Conservation (phyloP, 768 basidiomycete species). For the Peribolospora kevripleyi region DNA sequence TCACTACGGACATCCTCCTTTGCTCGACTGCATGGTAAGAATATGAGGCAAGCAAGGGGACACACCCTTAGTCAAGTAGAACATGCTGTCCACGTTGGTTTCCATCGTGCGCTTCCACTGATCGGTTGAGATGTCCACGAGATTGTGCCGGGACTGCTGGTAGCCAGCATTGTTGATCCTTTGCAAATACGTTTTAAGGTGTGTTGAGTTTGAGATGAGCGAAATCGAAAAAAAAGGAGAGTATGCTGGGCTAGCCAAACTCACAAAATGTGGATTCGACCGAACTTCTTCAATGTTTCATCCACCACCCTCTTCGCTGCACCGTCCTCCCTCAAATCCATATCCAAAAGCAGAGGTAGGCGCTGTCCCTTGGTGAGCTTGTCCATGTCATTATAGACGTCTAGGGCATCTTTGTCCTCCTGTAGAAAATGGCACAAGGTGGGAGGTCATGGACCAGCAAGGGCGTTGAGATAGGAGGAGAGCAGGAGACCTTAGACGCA, state of each 20-base stretch:
- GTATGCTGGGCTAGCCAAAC: constrained; percentile 1
- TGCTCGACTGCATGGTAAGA: too few species aligned
- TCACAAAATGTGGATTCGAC: constrained; percentile 23
- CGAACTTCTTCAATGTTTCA: constrained; percentile 22
- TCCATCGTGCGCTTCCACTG: too few species aligned
- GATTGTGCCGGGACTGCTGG: too few species aligned
- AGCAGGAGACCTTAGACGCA: background rate
- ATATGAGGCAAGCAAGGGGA: too few species aligned
- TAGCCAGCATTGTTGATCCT: too few species aligned
- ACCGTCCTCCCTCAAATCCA: constrained; percentile 24
- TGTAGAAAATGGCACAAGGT: constrained; percentile 1
- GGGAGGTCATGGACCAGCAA: background rate
- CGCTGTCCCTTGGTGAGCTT: constrained; percentile 22
- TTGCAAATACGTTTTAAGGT: too few species aligned
- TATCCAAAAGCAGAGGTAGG: constrained; percentile 21
- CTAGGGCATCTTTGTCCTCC: constrained; percentile 25
- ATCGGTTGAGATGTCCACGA: too few species aligned
- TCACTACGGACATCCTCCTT: too few species aligned
- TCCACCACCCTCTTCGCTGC: constrained; percentile 22
- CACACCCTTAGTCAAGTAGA: too few species aligned
- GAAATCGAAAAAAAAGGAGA: too few species aligned
- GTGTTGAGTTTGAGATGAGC: too few species aligned
- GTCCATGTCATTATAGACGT: constrained; percentile 21
- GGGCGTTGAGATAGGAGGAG: background rate
- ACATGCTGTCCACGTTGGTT: too few species aligned